Conservation (phyloP, 2,329 filamentous ascomycete species). For the Ophiostoma sp. region DNA sequence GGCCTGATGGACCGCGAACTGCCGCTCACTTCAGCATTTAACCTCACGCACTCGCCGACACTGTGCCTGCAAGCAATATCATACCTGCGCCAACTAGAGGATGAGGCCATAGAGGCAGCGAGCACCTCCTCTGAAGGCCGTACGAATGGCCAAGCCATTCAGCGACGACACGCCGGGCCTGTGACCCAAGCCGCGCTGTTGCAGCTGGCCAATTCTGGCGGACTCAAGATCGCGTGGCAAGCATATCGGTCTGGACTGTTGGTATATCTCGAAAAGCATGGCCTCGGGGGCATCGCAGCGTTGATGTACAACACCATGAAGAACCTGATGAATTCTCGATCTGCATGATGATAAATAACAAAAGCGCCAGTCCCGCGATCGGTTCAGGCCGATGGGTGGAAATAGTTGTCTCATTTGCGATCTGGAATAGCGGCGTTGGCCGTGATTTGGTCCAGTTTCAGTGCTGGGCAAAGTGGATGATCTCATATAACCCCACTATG, state of each 20-base stretch:
- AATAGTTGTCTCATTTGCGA: not conserved
- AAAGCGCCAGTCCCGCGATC: not conserved
- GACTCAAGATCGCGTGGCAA: constrained; percentile 62
- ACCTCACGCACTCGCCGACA: constrained; percentile 53
- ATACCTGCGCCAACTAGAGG: constrained; percentile 53
- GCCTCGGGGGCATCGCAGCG: constrained; percentile 60
- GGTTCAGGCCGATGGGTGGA: not conserved
- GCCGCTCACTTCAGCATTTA: constrained; percentile 48
- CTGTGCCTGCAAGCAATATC: constrained; percentile 52
- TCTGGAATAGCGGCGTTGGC: not conserved
- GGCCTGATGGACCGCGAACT: constrained; percentile 42
- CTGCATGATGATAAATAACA: not conserved
- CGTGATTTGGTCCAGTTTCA: not conserved
- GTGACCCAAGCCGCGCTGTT: constrained; percentile 63
- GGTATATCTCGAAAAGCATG: constrained; percentile 57
- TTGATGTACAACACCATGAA: constrained; percentile 80
- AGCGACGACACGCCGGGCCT: constrained; percentile 57
- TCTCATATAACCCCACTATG: constrained; percentile 21
- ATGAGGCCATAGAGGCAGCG: constrained; percentile 42
- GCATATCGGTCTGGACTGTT: constrained; percentile 71
- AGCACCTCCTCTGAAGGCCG: not conserved
- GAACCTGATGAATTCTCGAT: constrained; percentile 51
- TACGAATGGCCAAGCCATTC: constrained; percentile 30
- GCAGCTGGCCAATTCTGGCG: constrained; percentile 58
- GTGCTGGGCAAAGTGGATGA: constrained; percentile 9